phyloP scores from a whole-genome alignment of 106 monocot genomes.

The Dioscorea dumetorum region DNA sequence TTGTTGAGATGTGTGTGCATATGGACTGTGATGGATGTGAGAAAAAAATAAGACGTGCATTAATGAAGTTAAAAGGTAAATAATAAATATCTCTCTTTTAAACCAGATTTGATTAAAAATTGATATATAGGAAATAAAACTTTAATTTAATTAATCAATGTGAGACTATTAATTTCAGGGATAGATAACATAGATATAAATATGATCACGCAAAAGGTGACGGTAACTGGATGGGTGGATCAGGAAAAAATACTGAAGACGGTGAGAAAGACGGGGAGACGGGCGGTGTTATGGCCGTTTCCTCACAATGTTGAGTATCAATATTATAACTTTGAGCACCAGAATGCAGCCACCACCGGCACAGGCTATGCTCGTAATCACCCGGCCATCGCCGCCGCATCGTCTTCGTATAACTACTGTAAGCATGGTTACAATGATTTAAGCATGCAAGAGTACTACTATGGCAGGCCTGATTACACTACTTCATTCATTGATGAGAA shows the following conservation, averaged over 20 bases:
- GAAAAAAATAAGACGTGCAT: neutral
- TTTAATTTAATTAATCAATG: neutral
- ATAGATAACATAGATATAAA: slow-evolving; percentile 67
- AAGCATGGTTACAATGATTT: slow-evolving; percentile 54
- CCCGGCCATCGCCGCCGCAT: slow-evolving; percentile 4
- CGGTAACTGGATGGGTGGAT: slow-evolving; percentile 63
- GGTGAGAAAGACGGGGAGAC: slow-evolving; percentile 64
- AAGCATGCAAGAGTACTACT: slow-evolving; percentile 24
- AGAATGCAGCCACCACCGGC: neutral
- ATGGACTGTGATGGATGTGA: slow-evolving; percentile 70
- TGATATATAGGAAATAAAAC: too few relatives aligned
- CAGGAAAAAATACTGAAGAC: slow-evolving; percentile 74
- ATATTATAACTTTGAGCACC: slow-evolving; percentile 1
- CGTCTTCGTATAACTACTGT: slow-evolving; percentile 57
- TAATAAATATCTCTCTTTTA: too few relatives aligned
- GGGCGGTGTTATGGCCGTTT: slow-evolving; percentile 71
- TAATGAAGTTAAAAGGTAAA: neutral
- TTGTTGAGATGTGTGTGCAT: slow-evolving; percentile 68
- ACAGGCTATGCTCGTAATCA: neutral
- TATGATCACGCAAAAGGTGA: slow-evolving; percentile 80
- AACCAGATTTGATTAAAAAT: too few relatives aligned
- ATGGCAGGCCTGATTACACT: neutral
- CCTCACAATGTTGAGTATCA: slow-evolving; percentile 17
- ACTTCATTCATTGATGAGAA: slow-evolving; percentile 14
- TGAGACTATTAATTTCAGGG: slow-evolving; percentile 19